Base-by-base conservation (phyloP, 306 rosid genomes). In the Herpetospermum pedunculosum region DNA sequence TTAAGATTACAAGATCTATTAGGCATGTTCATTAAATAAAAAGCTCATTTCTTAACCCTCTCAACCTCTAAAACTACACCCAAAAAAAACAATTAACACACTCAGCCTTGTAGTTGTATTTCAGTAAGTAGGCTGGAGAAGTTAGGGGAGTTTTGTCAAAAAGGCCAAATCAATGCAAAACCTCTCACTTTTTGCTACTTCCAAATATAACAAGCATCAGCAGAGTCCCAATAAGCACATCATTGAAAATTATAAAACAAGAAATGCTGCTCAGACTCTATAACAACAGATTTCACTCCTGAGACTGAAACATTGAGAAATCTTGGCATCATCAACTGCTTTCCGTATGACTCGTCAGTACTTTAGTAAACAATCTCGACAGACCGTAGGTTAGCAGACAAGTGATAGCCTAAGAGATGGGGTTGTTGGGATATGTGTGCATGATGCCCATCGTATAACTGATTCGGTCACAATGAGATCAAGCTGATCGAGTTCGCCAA, bases 371-470 rank as follows among this genome's bases (percentile, higher is more conserved):
- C 34, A 15, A 41, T 40, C 13, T 18, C 15, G 35, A 19, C 70
- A 9, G 5, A 16, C 44, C 5, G 44, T 18, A 63, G 50, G 23
- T 34, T 82, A 82, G 75, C 83, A 82, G 58, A 82, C 85, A 19
- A 82, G 83, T 3, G 85, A 82, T 63, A 79, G 70, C 44, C 81
- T 72, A 38, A 82, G 83, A 6, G 85, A 82, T 23, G 85, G 77
- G 7, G 74, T 75, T 3, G 81, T 82, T 26, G 85, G 85, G 52
- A 82, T 82, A 67, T 76, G 76, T 5, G 85, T 79, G 83, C 85
- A 82, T 4, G 85, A 82, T 8, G 85, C 85, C 85, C 85, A 79
- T 64, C 83, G 79, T 35, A 82, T 76, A 16, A 82, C 78, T 25
- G 83, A 79, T 79, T 79, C 83, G 5, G 77, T 73, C 48, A 83